A percentile compares a stretch with the other conserved stretches of the same genome.
Conservation (phyloP, 345 rosid species). For the Kandelia obovata region DNA sequence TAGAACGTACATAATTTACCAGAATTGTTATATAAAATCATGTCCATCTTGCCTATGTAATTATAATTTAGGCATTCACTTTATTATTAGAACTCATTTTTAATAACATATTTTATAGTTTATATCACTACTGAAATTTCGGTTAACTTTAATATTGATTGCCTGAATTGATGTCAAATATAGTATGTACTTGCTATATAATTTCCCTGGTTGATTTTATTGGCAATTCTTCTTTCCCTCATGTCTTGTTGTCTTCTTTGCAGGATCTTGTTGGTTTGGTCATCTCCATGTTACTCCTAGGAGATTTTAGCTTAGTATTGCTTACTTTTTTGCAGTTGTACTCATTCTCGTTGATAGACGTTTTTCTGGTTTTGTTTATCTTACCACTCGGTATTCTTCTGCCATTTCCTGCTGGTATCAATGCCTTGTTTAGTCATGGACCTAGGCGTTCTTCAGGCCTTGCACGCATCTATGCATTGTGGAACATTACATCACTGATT, state of each 20-base stretch:
- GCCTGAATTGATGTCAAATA: background rate
- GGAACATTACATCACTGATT: constrained; percentile 82
- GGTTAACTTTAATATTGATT: too few species aligned
- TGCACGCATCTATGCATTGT: constrained; percentile 89
- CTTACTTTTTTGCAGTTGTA: constrained; percentile 94
- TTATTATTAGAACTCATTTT: too few species aligned
- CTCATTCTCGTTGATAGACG: constrained; percentile 82
- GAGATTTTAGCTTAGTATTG: constrained; percentile 98
- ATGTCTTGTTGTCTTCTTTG: constrained; percentile 1
- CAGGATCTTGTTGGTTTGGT: constrained; percentile 99
- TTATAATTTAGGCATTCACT: too few species aligned
- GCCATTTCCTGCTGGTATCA: constrained; percentile 98
- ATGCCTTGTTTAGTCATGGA: constrained; percentile 96
- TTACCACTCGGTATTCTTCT: constrained; percentile 89
- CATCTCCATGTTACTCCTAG: constrained; percentile 92
- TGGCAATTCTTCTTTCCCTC: constrained; percentile 1
- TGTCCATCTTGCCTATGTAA: too few species aligned
- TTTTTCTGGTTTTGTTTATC: constrained; percentile 79
- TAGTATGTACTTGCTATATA: background rate
- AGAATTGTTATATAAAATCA: too few species aligned
- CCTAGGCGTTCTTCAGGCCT: constrained; percentile 97
- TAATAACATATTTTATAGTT: too few species aligned
- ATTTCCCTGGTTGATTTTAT: background rate
- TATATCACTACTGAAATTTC: too few species aligned
- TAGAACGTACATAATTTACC: too few species aligned